Conservation (phyloP, 306 rosid genomes). For the Psophocarpus tetragonolobus region DNA sequence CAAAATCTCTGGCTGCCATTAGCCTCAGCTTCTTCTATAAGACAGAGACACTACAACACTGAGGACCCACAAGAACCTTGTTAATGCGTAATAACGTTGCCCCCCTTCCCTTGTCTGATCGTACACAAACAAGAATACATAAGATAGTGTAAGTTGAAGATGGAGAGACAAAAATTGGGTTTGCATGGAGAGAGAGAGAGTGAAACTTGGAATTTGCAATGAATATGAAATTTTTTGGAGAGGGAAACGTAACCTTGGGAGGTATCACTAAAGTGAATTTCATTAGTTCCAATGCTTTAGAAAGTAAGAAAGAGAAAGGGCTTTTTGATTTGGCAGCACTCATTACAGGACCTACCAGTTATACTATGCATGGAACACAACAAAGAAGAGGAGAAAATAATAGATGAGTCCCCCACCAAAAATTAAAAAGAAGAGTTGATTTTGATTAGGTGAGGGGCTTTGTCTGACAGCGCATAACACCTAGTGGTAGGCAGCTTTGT, state of each 20-base stretch:
- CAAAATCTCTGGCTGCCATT: slow-evolving; percentile 30
- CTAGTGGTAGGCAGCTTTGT: slow-evolving; percentile 61
- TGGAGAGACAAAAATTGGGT: background rate
- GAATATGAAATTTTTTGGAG: background rate
- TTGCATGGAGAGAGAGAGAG: slow-evolving; percentile 25
- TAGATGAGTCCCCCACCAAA: background rate
- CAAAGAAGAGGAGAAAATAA: slow-evolving; percentile 35
- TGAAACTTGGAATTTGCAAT: slow-evolving; percentile 4
- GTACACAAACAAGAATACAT: background rate
- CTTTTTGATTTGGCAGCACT: slow-evolving; percentile 43
- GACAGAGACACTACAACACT: slow-evolving; percentile 30
- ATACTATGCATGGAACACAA: slow-evolving; percentile 35
- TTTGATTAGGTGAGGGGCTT: slow-evolving; percentile 46
- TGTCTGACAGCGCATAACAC: slow-evolving; percentile 58
- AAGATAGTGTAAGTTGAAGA: background rate
- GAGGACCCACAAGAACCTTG: slow-evolving; percentile 39
- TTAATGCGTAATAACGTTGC: background rate
- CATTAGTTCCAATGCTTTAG: slow-evolving; percentile 31
- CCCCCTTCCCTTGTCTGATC: background rate
- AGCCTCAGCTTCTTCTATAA: background rate
- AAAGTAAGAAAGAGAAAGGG: slow-evolving; percentile 47
- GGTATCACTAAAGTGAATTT: slow-evolving; percentile 22
- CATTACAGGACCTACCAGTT: slow-evolving; percentile 28
- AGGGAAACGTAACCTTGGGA: too few relatives aligned
- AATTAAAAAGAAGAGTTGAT: slow-evolving; percentile 22